Evolutionary conservation across 1,139 yeast species (phyloP), one percentile per base, ranked within the genome.

Genomic region (Suhomyces bolitotheri): DNA sequence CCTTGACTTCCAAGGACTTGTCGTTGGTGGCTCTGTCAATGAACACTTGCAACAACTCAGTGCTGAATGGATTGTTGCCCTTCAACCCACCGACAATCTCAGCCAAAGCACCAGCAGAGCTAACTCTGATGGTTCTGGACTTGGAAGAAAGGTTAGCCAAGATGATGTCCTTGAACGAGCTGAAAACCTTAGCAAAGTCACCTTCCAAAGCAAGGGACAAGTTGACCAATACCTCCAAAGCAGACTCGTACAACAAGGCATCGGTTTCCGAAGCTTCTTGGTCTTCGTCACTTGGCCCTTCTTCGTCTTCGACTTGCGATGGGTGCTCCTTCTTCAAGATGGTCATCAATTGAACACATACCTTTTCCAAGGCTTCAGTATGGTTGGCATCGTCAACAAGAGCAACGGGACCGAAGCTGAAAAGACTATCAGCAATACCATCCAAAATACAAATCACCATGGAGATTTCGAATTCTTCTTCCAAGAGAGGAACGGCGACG

Each of bases 81-180:
- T 83, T 81, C 71, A 92, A 70, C 39, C 94, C 94, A 39, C 77
- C 76, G 36, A 87, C 78, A 46, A 92, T 80, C 62, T 90, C 98
- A 27, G 97, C 96, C 46, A 89, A 71, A 28, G 94, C 86, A 46
- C 97, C 97, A 49, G 88, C 78, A 30, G 94, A 82, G 34, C 87
- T 76, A 29, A 87, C 85, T 60, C 97, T 80, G 71, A 86, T 92
- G 43, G 60, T 62, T 64, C 80, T 82, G 36, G 83, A 78, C 58
- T 81, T 79, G 43, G 85, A 76, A 38, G 73, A 67, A 44, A 80
- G 76, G 58, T 82, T 78, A 36, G 76, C 60, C 45, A 77, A 64
- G 40, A 92, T 71, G 31, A 78, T 64, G 39, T 80, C 82, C 59
- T 86, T 83, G 73, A 88, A 85, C 16, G 85, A 73, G 25, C 71